These are phyloP conservation scores for Streptanthus diversifolius DNA, from an alignment of 345 rosid species.

Conservation along the genomic window DNA sequence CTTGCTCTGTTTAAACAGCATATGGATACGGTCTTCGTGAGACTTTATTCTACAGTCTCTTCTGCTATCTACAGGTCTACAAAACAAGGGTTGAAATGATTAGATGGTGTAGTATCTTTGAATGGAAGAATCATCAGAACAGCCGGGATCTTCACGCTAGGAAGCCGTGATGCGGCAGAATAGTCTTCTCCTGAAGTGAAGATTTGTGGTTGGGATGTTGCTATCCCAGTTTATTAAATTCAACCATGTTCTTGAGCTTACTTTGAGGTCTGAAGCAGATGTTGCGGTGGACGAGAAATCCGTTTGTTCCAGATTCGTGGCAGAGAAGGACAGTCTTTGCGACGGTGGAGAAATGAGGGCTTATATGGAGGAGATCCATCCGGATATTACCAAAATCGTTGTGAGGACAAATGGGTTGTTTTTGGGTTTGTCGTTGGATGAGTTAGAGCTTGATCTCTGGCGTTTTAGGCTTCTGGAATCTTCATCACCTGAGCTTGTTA, in stretches of 20 bases:
- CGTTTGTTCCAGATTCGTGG: slow-evolving; percentile 81
- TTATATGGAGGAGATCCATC: slow-evolving; percentile 74
- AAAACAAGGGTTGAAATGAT: slow-evolving; percentile 71
- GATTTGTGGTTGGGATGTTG: too few relatives aligned
- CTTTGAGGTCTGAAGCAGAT: slow-evolving; percentile 84
- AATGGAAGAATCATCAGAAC: slow-evolving; percentile 87
- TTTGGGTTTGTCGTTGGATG: slow-evolving; percentile 56
- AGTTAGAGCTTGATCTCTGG: slow-evolving; percentile 91
- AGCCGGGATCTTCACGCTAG: slow-evolving; percentile 62
- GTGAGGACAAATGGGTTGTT: slow-evolving; percentile 62
- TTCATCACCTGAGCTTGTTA: slow-evolving; percentile 82
- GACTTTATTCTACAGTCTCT: slow-evolving; percentile 69
- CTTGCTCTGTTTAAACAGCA: slow-evolving; percentile 52
- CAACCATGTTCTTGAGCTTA: slow-evolving; percentile 82
- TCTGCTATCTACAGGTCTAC: slow-evolving; percentile 56
- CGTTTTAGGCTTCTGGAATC: slow-evolving; percentile 82
- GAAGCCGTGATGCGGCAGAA: too few relatives aligned
- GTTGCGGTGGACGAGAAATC: slow-evolving; percentile 71
- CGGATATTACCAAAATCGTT: slow-evolving; percentile 84
- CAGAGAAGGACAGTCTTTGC: slow-evolving; percentile 54
- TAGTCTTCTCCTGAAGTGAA: too few relatives aligned
- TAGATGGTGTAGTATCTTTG: slow-evolving; percentile 79
- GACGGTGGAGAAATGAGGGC: slow-evolving; percentile 48
- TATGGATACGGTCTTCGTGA: slow-evolving; percentile 83
- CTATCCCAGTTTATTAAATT: too few relatives aligned